phyloP scores from a whole-genome alignment of 2,329 filamentous ascomycete species.

The Hortaea sp. region DNA sequence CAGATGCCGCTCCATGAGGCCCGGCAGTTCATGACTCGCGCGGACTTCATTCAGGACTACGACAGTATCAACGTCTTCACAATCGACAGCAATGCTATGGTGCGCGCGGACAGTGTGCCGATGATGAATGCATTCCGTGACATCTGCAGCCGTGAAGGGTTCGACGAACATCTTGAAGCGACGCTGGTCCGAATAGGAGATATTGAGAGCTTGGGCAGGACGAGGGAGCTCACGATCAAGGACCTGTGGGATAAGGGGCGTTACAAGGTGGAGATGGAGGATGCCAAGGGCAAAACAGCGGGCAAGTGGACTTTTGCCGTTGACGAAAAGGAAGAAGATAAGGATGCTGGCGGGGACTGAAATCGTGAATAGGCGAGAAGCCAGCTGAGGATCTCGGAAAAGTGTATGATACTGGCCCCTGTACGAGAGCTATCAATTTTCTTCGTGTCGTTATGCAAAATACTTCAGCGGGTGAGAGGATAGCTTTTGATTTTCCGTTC shows the following conservation, averaged over 20 bases:
- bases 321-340: constrained; percentile 19
- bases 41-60: constrained; percentile 84
- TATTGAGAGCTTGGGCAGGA: constrained; percentile 87
- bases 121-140: constrained; percentile 90
- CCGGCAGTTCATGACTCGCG: constrained; percentile 86
- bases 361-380: neutral
- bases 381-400: no score
- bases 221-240: constrained; percentile 91
- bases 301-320: constrained; percentile 40
- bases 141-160: constrained; percentile 67
- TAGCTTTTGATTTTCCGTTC: no score
- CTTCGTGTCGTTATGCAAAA: no score
- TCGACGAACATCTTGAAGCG: constrained; percentile 69
- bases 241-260: constrained; percentile 78
- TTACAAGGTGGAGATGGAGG: constrained; percentile 53
- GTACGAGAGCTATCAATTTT: no score
- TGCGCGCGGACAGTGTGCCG: constrained; percentile 86
- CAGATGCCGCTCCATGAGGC: constrained; percentile 72
- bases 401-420: no score
- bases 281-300: constrained; percentile 37
- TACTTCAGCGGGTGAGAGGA: no score
- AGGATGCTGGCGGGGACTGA: constrained; percentile 7
- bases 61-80: constrained; percentile 93
- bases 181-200: constrained; percentile 80
- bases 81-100: constrained; percentile 76